These are phyloP conservation scores for Pilaira anomala DNA, from an alignment of 192 early-diverging fungal species.

Conservation along the genomic window DNA sequence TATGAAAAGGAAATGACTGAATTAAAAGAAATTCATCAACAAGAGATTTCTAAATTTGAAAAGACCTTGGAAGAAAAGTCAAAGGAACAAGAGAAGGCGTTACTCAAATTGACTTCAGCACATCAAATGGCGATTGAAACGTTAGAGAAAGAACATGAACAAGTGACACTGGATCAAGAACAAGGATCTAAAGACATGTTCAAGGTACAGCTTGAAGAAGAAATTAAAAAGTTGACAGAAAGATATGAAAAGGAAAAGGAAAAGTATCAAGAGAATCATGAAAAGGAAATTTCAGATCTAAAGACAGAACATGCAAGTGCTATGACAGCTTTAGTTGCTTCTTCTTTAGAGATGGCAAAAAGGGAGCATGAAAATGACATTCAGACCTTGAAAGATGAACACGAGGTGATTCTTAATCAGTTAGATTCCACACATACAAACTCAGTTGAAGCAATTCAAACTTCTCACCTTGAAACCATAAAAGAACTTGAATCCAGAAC, in stretches of 20 bases:
- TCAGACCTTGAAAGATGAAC: not conserved
- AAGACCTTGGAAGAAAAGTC: not conserved
- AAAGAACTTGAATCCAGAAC: constrained; percentile 12
- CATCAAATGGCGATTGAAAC: not conserved
- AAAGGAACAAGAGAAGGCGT: not conserved
- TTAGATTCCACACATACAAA: not conserved
- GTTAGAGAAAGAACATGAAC: not conserved
- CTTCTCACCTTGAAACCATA: not conserved
- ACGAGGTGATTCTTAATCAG: not conserved
- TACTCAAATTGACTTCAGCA: not conserved
- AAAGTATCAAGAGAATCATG: not conserved
- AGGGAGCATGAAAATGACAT: not conserved
- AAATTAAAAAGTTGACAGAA: not conserved
- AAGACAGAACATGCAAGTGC: not conserved
- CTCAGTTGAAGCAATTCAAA: not conserved
- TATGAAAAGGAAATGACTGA: constrained; percentile 3
- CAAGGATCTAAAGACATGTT: not conserved
- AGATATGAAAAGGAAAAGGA: not conserved
- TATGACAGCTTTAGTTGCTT: not conserved
- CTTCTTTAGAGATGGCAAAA: not conserved
- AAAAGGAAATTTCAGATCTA: constrained; percentile 1
- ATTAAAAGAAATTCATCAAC: not conserved
- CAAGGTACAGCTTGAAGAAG: not conserved
- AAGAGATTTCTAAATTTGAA: not conserved
- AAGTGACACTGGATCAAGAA: constrained; percentile 10